Conservation (phyloP, 257 asterid species). For the Solanum pimpinellifolium region DNA sequence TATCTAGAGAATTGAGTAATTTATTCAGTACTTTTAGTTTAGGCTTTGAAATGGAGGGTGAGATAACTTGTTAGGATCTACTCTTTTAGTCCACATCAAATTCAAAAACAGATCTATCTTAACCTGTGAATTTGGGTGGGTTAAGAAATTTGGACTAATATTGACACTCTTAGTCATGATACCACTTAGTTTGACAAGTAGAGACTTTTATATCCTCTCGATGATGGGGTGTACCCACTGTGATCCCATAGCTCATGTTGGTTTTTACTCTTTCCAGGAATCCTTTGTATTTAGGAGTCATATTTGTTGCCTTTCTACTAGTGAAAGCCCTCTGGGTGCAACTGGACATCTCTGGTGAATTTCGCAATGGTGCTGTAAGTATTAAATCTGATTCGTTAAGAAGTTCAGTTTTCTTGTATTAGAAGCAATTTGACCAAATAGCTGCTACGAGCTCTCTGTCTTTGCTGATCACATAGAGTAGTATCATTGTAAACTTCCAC, state of each 20-base stretch:
- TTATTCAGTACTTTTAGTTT: background rate
- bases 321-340: slow-evolving; percentile 96
- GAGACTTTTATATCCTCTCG: background rate
- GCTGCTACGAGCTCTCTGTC: background rate
- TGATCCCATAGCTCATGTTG: background rate
- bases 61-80: background rate
- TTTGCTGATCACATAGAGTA: background rate
- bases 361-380: slow-evolving; percentile 94
- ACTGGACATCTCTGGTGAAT: slow-evolving; percentile 76
- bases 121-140: background rate
- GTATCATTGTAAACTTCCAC: background rate
- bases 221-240: background rate
- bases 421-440: background rate
- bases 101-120: background rate
- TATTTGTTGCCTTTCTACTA: slow-evolving; percentile 64
- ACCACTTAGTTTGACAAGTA: background rate
- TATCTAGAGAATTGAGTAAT: background rate
- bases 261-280: slow-evolving; percentile 47
- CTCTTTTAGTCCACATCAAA: background rate
- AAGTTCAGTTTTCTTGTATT: background rate
- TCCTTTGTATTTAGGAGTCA: slow-evolving; percentile 72
- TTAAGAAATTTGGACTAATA: background rate
- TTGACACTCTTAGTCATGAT: background rate
- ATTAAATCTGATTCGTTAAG: background rate
- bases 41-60: background rate